Evolutionary conservation across 345 rosid genomes (phyloP).

Genomic region (Ceriops tagal): DNA sequence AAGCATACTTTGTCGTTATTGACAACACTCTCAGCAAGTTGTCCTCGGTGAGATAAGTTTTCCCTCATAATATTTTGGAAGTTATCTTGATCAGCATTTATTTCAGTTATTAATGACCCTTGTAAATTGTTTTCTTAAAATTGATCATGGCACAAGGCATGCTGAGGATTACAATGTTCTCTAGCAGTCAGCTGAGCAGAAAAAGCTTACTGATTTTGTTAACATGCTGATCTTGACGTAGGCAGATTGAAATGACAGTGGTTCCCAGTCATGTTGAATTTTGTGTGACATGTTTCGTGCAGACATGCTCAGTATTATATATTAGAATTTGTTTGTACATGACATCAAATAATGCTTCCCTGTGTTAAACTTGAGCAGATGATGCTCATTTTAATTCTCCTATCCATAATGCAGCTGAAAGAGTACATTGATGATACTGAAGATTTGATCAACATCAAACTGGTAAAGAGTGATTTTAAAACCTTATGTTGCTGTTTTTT

Average conservation of each 20-base stretch:
- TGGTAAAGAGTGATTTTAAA: slow-evolving; percentile 40
- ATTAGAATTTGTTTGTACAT: too few species aligned
- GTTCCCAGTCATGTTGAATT: background rate
- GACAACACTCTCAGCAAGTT: slow-evolving; percentile 83
- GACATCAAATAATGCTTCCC: too few species aligned
- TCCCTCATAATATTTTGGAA: background rate
- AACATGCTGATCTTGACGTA: background rate
- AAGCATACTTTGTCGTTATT: slow-evolving; percentile 75
- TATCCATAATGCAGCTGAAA: slow-evolving; percentile 61
- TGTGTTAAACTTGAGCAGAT: background rate
- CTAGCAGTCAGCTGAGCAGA: background rate
- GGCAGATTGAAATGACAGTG: background rate
- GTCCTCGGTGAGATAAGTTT: slow-evolving; percentile 55
- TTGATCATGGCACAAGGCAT: background rate
- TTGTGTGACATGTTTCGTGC: background rate
- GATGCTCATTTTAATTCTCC: slow-evolving; percentile 3
- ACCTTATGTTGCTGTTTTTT: background rate
- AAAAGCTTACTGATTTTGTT: background rate
- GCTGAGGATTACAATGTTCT: background rate
- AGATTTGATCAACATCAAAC: slow-evolving; percentile 89
- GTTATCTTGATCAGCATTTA: background rate
- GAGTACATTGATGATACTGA: slow-evolving; percentile 97
- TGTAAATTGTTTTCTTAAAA: background rate
- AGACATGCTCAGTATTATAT: too few species aligned
- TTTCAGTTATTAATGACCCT: background rate